Evolutionary conservation across 257 asterid genomes (phyloP).

Genomic region (Solanum chmielewskii): DNA sequence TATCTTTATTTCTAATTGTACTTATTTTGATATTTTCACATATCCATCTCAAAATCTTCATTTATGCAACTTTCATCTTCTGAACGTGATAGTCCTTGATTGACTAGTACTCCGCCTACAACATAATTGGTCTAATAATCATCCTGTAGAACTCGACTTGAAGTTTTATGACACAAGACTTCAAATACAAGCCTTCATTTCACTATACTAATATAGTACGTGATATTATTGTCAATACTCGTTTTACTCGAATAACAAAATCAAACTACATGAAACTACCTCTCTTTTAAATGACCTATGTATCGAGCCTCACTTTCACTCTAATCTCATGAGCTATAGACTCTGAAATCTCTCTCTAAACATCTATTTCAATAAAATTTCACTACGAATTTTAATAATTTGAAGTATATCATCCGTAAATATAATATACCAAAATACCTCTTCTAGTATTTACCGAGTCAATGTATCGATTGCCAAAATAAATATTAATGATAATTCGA

Average conservation of each 20-base stretch:
- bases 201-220: rapidly evolving
- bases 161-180: not conserved
- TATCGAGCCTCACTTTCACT: not conserved
- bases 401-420: not conserved
- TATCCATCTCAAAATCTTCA: not conserved
- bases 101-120: not conserved
- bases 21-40: not conserved
- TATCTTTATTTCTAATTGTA: not conserved
- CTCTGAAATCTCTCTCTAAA: not conserved
- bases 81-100: not conserved
- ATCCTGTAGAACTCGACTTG: not conserved
- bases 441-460: not conserved
- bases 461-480: not conserved
- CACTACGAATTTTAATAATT: rapidly evolving
- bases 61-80: not conserved
- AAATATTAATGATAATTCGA: not conserved
- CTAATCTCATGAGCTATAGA: not conserved
- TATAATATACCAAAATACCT: not conserved
- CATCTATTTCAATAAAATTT: not conserved
- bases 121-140: not conserved
- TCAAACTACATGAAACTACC: not conserved
- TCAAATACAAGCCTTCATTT: not conserved
- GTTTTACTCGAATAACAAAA: not conserved
- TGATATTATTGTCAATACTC: not conserved
- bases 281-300: not conserved